Conservation (phyloP, 2,329 filamentous ascomycete genomes). For the Arthrobotrys megalospora region DNA sequence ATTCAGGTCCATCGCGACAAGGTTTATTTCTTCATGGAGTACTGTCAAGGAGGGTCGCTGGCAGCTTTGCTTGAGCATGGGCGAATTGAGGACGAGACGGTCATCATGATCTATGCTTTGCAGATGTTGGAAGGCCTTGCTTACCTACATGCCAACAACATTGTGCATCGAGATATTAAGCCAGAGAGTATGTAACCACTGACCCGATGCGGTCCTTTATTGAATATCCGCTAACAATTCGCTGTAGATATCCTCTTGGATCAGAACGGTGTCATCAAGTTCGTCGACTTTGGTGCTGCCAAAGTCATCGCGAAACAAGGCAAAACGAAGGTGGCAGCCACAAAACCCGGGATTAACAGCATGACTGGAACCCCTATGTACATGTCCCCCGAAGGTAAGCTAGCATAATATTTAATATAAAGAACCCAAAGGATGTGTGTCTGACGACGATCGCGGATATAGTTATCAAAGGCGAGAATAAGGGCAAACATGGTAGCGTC, state of each 20-base stretch:
- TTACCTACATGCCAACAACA: constrained; percentile 91
- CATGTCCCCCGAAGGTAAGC: constrained; percentile 87
- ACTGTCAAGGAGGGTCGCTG: constrained; percentile 94
- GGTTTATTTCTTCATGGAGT: constrained; percentile 99
- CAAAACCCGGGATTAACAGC: constrained; percentile 75
- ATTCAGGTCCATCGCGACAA: constrained; percentile 98
- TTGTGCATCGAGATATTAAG: constrained; percentile 97
- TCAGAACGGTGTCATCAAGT: constrained; percentile 98
- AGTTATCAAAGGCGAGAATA: constrained; percentile 90
- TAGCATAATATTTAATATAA: neutral
- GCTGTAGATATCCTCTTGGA: constrained; percentile 88
- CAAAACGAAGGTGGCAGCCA: constrained; percentile 83
- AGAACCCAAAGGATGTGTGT: neutral
- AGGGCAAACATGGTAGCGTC: constrained; percentile 85
- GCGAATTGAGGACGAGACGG: constrained; percentile 96
- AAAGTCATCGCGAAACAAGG: constrained; percentile 97
- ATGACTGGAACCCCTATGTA: constrained; percentile 99
- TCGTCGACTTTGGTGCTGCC: constrained; percentile 97
- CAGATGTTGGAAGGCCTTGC: constrained; percentile 94
- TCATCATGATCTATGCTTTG: constrained; percentile 95
- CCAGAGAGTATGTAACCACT: constrained; percentile 82
- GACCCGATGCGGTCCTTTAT: constrained; percentile 1
- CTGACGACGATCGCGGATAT: constrained; percentile 19
- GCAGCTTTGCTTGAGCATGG: constrained; percentile 93
- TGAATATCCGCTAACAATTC: constrained; percentile 63